Percentiles rank a stretch among this genome's conserved stretches.
Conservation (phyloP, 345 rosid genomes). For the Lumnitzera racemosa region DNA sequence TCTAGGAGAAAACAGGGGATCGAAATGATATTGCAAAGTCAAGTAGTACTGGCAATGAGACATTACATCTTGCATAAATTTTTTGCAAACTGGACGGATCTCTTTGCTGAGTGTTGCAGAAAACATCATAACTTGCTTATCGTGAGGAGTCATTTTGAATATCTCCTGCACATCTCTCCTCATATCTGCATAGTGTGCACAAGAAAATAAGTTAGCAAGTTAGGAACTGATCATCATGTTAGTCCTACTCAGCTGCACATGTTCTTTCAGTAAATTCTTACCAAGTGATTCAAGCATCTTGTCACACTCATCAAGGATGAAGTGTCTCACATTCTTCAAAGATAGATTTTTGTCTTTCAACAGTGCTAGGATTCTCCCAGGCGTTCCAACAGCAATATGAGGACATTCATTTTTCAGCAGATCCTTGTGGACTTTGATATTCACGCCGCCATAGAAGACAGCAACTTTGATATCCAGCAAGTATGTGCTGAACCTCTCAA, state of each 20-base stretch:
- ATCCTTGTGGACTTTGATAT: slow-evolving; percentile 83
- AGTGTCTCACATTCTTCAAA: slow-evolving; percentile 97
- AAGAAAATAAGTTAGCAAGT: background rate
- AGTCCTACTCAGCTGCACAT: background rate
- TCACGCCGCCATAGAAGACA: slow-evolving; percentile 95
- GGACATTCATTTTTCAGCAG: slow-evolving; percentile 96
- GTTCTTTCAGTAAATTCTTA: slow-evolving; percentile 5
- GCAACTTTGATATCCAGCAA: slow-evolving; percentile 86
- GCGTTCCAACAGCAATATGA: slow-evolving; percentile 97
- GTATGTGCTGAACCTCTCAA: slow-evolving; percentile 93
- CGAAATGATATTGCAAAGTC: slow-evolving; percentile 44
- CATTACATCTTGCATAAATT: slow-evolving; percentile 99
- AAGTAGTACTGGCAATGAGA: slow-evolving; percentile 51
- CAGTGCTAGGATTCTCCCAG: slow-evolving; percentile 86
- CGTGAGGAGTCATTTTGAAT: slow-evolving; percentile 98
- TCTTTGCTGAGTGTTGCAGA: slow-evolving; percentile 99
- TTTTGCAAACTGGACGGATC: slow-evolving; percentile 99
- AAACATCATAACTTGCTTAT: slow-evolving; percentile 99
- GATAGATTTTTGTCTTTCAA: slow-evolving; percentile 92
- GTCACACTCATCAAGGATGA: slow-evolving; percentile 98
- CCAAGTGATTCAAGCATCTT: slow-evolving; percentile 99
- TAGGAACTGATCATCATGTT: background rate
- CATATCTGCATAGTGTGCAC: slow-evolving; percentile 53
- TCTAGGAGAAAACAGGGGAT: slow-evolving; percentile 29
- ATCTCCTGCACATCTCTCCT: slow-evolving; percentile 97